These are phyloP conservation scores for Aaosphaeria pasadenensis DNA, from an alignment of 2,329 filamentous ascomycete species.

Conservation along the genomic window DNA sequence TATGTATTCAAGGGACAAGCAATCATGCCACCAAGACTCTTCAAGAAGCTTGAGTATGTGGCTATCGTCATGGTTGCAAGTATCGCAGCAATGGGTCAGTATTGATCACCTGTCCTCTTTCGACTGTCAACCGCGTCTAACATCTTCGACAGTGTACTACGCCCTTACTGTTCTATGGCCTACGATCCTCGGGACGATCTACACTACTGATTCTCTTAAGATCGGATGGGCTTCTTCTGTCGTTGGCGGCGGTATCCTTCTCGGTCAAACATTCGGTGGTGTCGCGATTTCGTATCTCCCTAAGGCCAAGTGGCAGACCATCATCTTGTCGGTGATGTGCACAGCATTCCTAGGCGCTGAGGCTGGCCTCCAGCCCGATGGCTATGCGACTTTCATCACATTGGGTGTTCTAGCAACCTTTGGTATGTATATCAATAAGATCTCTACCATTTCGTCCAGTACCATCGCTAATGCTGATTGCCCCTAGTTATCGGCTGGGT, in stretches of 20 bases:
- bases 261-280: conserved; percentile 26
- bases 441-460: background rate
- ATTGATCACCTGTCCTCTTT: background rate
- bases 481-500: conserved; percentile 14
- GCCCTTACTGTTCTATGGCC: conserved; percentile 29
- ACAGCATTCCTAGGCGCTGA: conserved; percentile 18
- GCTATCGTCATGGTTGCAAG: conserved; percentile 25
- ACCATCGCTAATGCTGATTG: background rate
- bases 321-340: conserved; percentile 11
- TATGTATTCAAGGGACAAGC: conserved; percentile 30
- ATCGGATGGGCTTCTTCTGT: conserved; percentile 28
- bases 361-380: conserved; percentile 8
- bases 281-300: conserved; percentile 19
- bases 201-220: conserved; percentile 16
- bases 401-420: conserved; percentile 15
- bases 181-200: conserved; percentile 22
- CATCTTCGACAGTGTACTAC: background rate
- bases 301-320: conserved; percentile 19
- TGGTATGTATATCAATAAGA: background rate
- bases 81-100: conserved; percentile 21
- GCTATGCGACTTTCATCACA: conserved; percentile 12
- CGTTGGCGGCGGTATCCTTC: conserved; percentile 23
- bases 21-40: conserved; percentile 30
- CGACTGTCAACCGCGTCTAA: background rate
- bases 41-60: conserved; percentile 27